phyloP scores from a whole-genome alignment of 1,139 yeast species.

The Geotrichum bryndzae region DNA sequence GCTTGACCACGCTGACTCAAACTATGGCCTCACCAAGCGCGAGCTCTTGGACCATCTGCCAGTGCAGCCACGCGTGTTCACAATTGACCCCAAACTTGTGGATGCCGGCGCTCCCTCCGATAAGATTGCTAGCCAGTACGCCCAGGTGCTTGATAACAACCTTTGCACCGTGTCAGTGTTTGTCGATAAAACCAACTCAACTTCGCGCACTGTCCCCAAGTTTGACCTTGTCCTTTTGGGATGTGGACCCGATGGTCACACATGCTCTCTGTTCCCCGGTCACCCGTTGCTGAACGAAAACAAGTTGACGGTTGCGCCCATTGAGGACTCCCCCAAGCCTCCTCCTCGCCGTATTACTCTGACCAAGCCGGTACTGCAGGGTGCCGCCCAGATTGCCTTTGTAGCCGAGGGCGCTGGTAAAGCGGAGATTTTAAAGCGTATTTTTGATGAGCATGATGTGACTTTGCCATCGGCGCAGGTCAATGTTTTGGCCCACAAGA shows the following conservation, averaged over 20 bases:
- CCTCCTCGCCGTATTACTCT: slow-evolving; percentile 72
- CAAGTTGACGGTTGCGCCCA: slow-evolving; percentile 37
- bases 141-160: slow-evolving; percentile 3
- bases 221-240: slow-evolving; percentile 62
- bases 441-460: slow-evolving; percentile 46
- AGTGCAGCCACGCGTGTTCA: slow-evolving; percentile 42
- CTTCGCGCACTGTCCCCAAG: slow-evolving; percentile 24
- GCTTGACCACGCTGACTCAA: slow-evolving; percentile 53
- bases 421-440: slow-evolving; percentile 63
- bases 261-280: slow-evolving; percentile 67
- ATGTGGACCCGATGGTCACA: slow-evolving; percentile 74
- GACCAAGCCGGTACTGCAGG: slow-evolving; percentile 57
- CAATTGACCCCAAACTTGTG: slow-evolving; percentile 51
- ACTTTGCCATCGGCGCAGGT: slow-evolving; percentile 71
- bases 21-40: slow-evolving; percentile 56
- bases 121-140: slow-evolving; percentile 8
- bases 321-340: slow-evolving; percentile 64
- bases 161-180: slow-evolving; percentile 4
- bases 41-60: slow-evolving; percentile 44
- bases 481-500: slow-evolving; percentile 42
- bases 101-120: slow-evolving; percentile 37
- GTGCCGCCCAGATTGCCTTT: slow-evolving; percentile 58
- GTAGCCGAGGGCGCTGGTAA: slow-evolving; percentile 88
- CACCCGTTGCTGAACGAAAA: slow-evolving; percentile 32
- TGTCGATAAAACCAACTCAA: slow-evolving; percentile 7